Percentiles rank a stretch among this genome's conserved stretches.
Conservation (phyloP, 2,329 filamentous ascomycete species). For the Xylariaceae sp. region DNA sequence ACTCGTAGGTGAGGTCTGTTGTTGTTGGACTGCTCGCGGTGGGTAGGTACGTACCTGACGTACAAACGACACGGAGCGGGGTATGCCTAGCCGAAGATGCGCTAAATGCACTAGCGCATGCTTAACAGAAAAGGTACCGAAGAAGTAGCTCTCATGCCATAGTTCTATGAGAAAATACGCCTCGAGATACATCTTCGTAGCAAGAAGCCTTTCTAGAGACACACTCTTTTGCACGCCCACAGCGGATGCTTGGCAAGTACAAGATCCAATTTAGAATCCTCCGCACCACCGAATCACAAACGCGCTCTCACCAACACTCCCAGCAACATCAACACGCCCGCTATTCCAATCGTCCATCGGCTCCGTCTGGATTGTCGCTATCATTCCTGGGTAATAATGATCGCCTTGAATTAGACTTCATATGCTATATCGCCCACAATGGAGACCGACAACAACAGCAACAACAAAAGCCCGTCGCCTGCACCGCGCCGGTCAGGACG, state of each 20-base stretch:
- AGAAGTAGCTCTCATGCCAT: background rate
- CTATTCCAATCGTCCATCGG: conserved; percentile 11
- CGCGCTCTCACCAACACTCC: conserved; percentile 4
- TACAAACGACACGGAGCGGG: no score
- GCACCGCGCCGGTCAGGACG: conserved; percentile 61
- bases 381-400: conserved; percentile 19
- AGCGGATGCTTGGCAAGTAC: background rate
- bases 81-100: no score
- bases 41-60: background rate
- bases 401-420: conserved; percentile 26
- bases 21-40: background rate
- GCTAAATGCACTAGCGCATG: background rate
- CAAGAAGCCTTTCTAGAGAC: background rate
- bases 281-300: conserved; percentile 18
- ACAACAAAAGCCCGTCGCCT: conserved; percentile 50
- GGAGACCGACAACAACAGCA: conserved; percentile 52
- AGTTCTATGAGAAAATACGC: background rate
- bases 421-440: conserved; percentile 44
- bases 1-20: background rate
- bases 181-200: background rate
- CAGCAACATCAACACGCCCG: conserved; percentile 14
- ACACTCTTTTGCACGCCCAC: background rate
- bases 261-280: conserved; percentile 12
- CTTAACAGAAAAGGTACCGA: background rate
- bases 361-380: conserved; percentile 9